These are phyloP conservation scores for Ganoderma lucidum DNA, from an alignment of 1,284 basidiomycete genomes.

Conservation along the genomic window DNA sequence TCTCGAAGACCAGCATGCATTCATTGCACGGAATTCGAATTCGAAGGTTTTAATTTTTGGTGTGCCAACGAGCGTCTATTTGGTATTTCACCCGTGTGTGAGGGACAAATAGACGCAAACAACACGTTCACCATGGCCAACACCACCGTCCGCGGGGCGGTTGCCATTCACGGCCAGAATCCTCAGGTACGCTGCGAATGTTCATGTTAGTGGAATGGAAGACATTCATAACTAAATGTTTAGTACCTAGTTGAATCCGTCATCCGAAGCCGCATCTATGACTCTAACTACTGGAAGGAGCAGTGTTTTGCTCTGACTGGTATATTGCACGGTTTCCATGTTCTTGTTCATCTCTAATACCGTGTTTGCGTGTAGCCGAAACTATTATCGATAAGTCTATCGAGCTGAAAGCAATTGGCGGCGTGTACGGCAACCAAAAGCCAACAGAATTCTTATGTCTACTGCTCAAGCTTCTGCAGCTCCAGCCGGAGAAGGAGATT, in stretches of 20 bases:
- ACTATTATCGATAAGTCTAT: slow-evolving; percentile 94
- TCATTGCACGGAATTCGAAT: no score
- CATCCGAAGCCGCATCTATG: slow-evolving; percentile 96
- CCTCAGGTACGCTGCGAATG: slow-evolving; percentile 67
- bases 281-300: slow-evolving; percentile 96
- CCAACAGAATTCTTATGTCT: slow-evolving; percentile 94
- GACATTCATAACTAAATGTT: slow-evolving; percentile 40
- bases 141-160: slow-evolving; percentile 84
- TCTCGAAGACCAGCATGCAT: neutral
- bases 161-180: slow-evolving; percentile 93
- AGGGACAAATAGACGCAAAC: slow-evolving; percentile 35
- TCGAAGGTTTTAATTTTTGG: no score
- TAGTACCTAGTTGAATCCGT: slow-evolving; percentile 97
- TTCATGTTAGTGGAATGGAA: slow-evolving; percentile 4
- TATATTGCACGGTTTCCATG: slow-evolving; percentile 43
- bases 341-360: slow-evolving; percentile 7
- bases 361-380: slow-evolving; percentile 66
- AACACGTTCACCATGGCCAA: slow-evolving; percentile 76
- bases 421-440: slow-evolving; percentile 92
- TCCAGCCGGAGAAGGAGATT: slow-evolving; percentile 98
- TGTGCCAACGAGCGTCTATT: neutral
- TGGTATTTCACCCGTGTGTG: neutral
- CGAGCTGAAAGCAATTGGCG: slow-evolving; percentile 85
- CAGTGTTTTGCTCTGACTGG: slow-evolving; percentile 94
- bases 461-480: slow-evolving; percentile 92